Conservation (phyloP, 768 basidiomycete species). For the Psilocybe azurescens region DNA sequence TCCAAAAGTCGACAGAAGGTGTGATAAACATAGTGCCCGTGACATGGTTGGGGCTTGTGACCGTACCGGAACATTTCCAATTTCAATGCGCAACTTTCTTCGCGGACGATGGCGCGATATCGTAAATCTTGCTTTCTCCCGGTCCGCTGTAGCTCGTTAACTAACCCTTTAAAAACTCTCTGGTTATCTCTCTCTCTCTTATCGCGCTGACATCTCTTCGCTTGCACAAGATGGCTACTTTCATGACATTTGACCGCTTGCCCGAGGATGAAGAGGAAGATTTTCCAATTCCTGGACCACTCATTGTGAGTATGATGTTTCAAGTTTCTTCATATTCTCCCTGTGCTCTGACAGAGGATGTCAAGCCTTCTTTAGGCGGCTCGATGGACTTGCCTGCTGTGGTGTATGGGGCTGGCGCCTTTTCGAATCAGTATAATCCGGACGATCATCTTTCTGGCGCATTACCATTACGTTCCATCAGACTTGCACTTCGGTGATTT, state of each 20-base stretch:
- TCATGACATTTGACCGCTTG: constrained; percentile 8
- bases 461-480: constrained; percentile 66
- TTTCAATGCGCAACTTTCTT: constrained; percentile 4
- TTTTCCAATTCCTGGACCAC: constrained; percentile 40
- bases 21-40: constrained; percentile 7
- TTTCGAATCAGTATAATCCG: constrained; percentile 70
- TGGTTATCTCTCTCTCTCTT: background rate
- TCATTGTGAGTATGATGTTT: constrained; percentile 39
- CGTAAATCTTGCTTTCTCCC: constrained; percentile 4
- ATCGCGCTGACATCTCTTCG: background rate
- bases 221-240: constrained; percentile 5
- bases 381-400: constrained; percentile 49
- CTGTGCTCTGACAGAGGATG: background rate
- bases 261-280: constrained; percentile 40
- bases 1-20: constrained; percentile 1
- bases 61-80: background rate
- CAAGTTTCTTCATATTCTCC: background rate
- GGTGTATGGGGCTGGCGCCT: constrained; percentile 74
- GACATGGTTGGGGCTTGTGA: constrained; percentile 8
- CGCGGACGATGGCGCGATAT: constrained; percentile 21
- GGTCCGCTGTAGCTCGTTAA: constrained; percentile 6
- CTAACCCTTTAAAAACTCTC: background rate
- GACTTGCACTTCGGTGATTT: constrained; percentile 76
- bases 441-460: constrained; percentile 61
- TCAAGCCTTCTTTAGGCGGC: constrained; percentile 38